Percentiles rank a stretch among this genome's conserved stretches.
Conservation (phyloP, 1,284 basidiomycete genomes). For the Takashimella tepidaria region DNA sequence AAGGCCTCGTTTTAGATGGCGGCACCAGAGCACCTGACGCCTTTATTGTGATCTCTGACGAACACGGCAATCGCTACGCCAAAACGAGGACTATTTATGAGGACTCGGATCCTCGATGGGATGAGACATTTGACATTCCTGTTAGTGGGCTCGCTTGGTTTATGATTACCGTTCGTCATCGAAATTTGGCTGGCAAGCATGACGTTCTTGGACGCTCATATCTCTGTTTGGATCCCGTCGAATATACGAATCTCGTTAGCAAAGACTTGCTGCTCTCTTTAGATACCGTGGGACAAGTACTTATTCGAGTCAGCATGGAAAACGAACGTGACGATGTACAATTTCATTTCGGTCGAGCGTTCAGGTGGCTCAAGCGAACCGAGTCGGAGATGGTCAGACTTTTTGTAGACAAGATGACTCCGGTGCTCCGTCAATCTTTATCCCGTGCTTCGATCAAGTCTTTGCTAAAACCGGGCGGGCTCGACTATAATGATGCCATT, state of each 20-base stretch:
- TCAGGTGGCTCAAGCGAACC: conserved; percentile 87
- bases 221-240: conserved; percentile 81
- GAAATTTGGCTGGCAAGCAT: conserved; percentile 81
- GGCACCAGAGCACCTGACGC: conserved; percentile 62
- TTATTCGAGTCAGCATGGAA: conserved; percentile 93
- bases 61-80: conserved; percentile 79
- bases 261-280: conserved; percentile 91
- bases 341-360: conserved; percentile 95
- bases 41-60: conserved; percentile 91
- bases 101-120: conserved; percentile 84
- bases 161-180: conserved; percentile 89
- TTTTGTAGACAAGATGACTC: conserved; percentile 98
- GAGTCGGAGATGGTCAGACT: conserved; percentile 95
- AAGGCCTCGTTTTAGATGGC: conserved; percentile 69
- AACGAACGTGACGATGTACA: conserved; percentile 97
- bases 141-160: conserved; percentile 80
- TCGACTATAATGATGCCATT: conserved; percentile 66
- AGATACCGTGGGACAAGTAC: conserved; percentile 69
- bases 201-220: conserved; percentile 88
- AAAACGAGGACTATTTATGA: conserved; percentile 97
- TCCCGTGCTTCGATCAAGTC: conserved; percentile 72
- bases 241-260: conserved; percentile 81
- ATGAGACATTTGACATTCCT: conserved; percentile 93
- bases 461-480: conserved; percentile 58
- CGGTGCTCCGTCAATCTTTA: conserved; percentile 84